These are phyloP conservation scores for Pseudozyma tsukubaensis DNA, from an alignment of 1,284 basidiomycete genomes.

Conservation along the genomic window DNA sequence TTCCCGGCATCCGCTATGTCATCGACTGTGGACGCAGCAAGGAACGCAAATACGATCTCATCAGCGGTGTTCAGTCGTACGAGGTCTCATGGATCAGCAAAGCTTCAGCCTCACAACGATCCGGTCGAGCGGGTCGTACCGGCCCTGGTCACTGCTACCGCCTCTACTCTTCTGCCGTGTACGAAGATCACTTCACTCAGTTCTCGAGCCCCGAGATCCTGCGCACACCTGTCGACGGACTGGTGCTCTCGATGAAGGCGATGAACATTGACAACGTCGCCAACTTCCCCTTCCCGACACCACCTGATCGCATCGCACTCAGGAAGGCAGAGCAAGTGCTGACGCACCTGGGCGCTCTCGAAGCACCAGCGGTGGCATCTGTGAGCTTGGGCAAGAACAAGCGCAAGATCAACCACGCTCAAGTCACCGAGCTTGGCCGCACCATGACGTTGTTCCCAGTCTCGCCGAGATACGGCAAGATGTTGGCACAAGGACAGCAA, in stretches of 20 bases:
- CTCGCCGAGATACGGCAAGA: conserved; percentile 90
- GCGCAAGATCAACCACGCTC: conserved; percentile 66
- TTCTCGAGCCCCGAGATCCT: conserved; percentile 93
- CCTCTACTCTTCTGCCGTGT: conserved; percentile 80
- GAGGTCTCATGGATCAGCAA: conserved; percentile 81
- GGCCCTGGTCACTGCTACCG: conserved; percentile 84
- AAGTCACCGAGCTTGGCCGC: conserved; percentile 86
- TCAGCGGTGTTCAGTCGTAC: conserved; percentile 78
- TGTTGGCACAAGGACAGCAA: conserved; percentile 91
- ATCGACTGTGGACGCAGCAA: conserved; percentile 82
- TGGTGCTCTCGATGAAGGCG: conserved; percentile 98
- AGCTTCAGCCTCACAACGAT: conserved; percentile 79
- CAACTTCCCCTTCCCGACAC: conserved; percentile 98
- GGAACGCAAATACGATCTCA: conserved; percentile 79
- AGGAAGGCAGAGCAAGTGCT: conserved; percentile 85
- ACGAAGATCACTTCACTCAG: conserved; percentile 88
- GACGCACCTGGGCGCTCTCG: conserved; percentile 81
- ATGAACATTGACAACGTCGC: conserved; percentile 98
- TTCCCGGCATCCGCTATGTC: conserved; percentile 81
- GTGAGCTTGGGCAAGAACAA: conserved; percentile 69
- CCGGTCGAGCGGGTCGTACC: conserved; percentile 81
- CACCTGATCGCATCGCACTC: conserved; percentile 84
- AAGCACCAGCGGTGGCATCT: conserved; percentile 71
- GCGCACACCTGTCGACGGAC: conserved; percentile 94
- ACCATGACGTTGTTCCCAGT: conserved; percentile 94